Evolutionary conservation across 169 alveolate genomes (phyloP), one percentile per base, ranked within the genome.

Genomic region (Plasmodium billcollinsi): DNA sequence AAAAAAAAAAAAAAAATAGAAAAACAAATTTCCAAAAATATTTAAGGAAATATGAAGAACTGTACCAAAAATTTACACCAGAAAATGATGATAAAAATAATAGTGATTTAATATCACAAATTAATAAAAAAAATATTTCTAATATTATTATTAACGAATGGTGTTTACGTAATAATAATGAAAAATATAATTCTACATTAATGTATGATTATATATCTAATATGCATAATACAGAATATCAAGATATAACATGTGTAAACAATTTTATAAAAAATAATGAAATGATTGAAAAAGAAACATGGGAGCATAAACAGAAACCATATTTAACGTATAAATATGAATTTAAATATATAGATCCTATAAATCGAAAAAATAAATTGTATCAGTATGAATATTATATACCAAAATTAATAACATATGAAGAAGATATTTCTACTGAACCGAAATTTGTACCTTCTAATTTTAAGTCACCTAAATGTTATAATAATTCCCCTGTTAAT

Each of bases 401-500:
- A n/a, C 91, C 91, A 15, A 83, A 83, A 83, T 69, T 83, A 49
- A 62, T 56, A 63, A 83, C 70, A 26, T 83, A 83, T 62, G 91
- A 83, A 24, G 91, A 83, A 83, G 91, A 83, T 73, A 83, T 83
- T 58, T 83, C 91, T 11, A 83, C 91, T 11, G 91, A 83, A 69
- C 33, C 91, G 7, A 83, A 83, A 69, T 83, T 69, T 56, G 76
- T 83, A 12, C 72, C 83, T 20, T 59, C 91, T 49, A 54, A 69
- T 83, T 70, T 47, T 69, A 69, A 83, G 7, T 69, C 85, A 3
- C 80, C 80, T 7, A 83, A 83, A 45, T 67, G 80, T 83, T 83
- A 83, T 63, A 58, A 67, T 54, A 67, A 83, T 26, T 83, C 91
- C 14, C 91, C 91, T 11, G 58, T 83, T 21, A 83, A 83, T 61